Base-by-base conservation (phyloP, 768 basidiomycete genomes). In the Xerocomellus dryophilus region DNA sequence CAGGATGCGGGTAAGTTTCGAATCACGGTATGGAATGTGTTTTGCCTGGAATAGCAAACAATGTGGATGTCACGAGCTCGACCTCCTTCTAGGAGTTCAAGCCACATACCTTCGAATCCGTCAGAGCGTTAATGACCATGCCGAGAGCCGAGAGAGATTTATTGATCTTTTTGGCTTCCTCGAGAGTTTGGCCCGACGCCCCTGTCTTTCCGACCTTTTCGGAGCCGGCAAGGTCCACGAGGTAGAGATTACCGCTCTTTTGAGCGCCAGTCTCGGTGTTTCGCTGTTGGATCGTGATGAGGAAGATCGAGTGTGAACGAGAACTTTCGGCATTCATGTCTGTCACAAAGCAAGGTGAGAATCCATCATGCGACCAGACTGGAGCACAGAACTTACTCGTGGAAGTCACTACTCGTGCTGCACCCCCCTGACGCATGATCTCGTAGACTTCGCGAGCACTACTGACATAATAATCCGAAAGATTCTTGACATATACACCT, bases 111-210 rank as follows among this genome's bases (percentile, higher is more conserved):
- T 98, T 99, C 57, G 86, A 78, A 66, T 99, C 97, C 6, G 97
- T 99, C 58, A 99, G 75, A 5, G 96, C 94, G 63, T 99, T 99
- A 68, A 99, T 99, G 66, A 99, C 97, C 94, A 98, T 98, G 35
- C 97, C 97, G 58, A 99, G 81, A 11, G 97, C 97, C 17, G 93
- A 96, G 25, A 99, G 76, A 27, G 90, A 93, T 73, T 99, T 99
- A 78, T 99, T 99, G 76, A 99, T 99, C 81, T 99, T 99, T 85
- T 99, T 99, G 14, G 97, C 97, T 73, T 99, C 97, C 72, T 99
- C 97, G 8, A 99, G 76, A 23, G 97, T 99, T 71, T 99, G 98
- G 2, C 97, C 97, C 3, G 95, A 98, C 47, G 97, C 97, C 18
- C 97, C 97, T 39, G 97, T 99, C 79, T 99, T 99, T 44, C 96